These are phyloP conservation scores for Lepiota venenata DNA, from an alignment of 768 basidiomycete genomes.

Conservation along the genomic window DNA sequence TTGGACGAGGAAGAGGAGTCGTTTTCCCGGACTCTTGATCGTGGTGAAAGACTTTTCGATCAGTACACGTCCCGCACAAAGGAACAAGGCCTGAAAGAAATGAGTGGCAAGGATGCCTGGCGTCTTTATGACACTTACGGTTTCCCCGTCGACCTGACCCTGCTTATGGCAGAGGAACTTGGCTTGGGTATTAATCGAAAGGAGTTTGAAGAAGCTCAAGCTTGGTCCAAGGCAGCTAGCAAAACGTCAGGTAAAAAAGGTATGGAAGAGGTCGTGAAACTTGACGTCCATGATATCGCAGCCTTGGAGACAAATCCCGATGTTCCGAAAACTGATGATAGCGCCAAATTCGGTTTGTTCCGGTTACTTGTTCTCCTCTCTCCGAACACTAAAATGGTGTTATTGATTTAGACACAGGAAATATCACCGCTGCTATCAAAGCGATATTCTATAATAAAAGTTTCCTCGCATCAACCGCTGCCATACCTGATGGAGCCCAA, in stretches of 20 bases:
- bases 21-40: constrained; percentile 94
- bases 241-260: constrained; percentile 79
- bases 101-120: constrained; percentile 95
- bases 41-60: constrained; percentile 95
- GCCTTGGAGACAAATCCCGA: constrained; percentile 70
- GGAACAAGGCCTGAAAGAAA: constrained; percentile 56
- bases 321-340: constrained; percentile 92
- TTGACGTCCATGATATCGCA: constrained; percentile 95
- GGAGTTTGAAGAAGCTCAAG: constrained; percentile 88
- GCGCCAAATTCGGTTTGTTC: constrained; percentile 76
- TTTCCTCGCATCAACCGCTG: constrained; percentile 66
- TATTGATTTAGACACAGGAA: constrained; percentile 59
- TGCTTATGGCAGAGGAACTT: constrained; percentile 95
- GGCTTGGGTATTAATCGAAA: constrained; percentile 79
- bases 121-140: constrained; percentile 97
- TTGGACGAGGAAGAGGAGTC: constrained; percentile 97
- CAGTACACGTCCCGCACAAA: constrained; percentile 73
- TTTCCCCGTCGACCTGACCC: constrained; percentile 95
- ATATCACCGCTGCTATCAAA: constrained; percentile 70
- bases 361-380: neutral
- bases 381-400: neutral
- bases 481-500: constrained; percentile 57
- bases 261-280: constrained; percentile 67
- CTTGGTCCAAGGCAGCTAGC: constrained; percentile 86
- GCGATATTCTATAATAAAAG: constrained; percentile 81